Evolutionary conservation across 768 basidiomycete genomes (phyloP).

Genomic region (Mycena epipterygia): DNA sequence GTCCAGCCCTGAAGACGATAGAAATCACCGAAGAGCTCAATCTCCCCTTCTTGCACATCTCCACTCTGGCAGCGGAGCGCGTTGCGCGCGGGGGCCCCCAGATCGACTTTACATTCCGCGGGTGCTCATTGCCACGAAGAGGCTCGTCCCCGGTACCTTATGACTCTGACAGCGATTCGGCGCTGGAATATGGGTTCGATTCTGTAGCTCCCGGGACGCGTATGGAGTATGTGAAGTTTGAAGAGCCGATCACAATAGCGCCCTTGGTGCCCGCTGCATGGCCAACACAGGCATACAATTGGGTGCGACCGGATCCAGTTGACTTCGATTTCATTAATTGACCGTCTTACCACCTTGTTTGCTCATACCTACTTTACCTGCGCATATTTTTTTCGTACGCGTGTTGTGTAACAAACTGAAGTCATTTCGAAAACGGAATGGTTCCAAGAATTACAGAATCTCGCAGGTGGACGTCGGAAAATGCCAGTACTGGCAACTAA

Average conservation of each 20-base stretch:
- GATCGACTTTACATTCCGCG: slow-evolving; percentile 9
- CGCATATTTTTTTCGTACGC: too few relatives aligned
- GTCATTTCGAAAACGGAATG: too few relatives aligned
- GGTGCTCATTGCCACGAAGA: neutral
- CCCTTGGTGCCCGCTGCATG: slow-evolving; percentile 2
- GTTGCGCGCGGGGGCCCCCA: neutral
- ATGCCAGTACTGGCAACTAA: too few relatives aligned
- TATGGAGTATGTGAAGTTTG: slow-evolving; percentile 2
- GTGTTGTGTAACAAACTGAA: too few relatives aligned
- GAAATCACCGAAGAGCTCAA: slow-evolving; percentile 18
- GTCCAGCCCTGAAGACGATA: slow-evolving; percentile 7
- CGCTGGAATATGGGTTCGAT: slow-evolving; percentile 10
- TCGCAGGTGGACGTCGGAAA: too few relatives aligned
- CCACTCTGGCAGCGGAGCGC: slow-evolving; percentile 14
- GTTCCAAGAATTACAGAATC: too few relatives aligned
- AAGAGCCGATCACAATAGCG: neutral
- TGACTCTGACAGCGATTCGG: slow-evolving; percentile 19
- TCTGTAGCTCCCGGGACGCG: neutral
- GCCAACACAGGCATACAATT: slow-evolving; percentile 14
- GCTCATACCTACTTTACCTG: too few relatives aligned
- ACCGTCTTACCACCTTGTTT: too few relatives aligned
- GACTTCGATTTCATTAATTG: too few relatives aligned
- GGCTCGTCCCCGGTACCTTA: neutral
- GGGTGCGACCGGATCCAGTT: too few relatives aligned
- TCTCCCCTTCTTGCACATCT: slow-evolving; percentile 21